Evolutionary conservation across 495 filamentous ascomycete species (phyloP).

Genomic region (Talaromyces borbonicus): DNA sequence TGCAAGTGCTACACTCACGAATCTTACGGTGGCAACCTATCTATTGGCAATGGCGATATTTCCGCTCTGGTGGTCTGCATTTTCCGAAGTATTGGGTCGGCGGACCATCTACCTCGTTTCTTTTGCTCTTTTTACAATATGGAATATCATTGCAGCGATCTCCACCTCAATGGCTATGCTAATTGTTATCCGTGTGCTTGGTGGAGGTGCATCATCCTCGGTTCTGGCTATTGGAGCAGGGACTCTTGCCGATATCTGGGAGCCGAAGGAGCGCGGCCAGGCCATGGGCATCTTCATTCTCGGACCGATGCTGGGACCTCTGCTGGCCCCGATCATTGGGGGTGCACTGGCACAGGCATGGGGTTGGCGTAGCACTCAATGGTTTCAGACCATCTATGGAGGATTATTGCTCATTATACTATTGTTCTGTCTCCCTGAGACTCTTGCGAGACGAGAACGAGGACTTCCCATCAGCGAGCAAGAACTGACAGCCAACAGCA

Average conservation of each 20-base stretch:
- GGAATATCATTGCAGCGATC: slow-evolving; percentile 52
- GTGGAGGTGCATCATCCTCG: slow-evolving; percentile 50
- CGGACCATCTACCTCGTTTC: slow-evolving; percentile 65
- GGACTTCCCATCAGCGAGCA: background rate
- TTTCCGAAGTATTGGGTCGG: slow-evolving; percentile 61
- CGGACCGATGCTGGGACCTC: slow-evolving; percentile 6
- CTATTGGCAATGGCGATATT: slow-evolving; percentile 72
- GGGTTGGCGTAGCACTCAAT: slow-evolving; percentile 9
- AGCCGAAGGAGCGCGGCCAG: slow-evolving; percentile 7
- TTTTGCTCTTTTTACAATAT: slow-evolving; percentile 59
- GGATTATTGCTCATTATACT: slow-evolving; percentile 2
- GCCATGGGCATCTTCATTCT: slow-evolving; percentile 11
- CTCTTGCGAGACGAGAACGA: slow-evolving; percentile 1
- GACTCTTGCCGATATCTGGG: slow-evolving; percentile 8
- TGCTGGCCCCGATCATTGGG: slow-evolving; percentile 11
- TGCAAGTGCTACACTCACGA: slow-evolving; percentile 49
- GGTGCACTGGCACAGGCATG: slow-evolving; percentile 6
- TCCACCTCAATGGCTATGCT: slow-evolving; percentile 63
- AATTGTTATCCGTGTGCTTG: slow-evolving; percentile 62
- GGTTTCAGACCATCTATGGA: slow-evolving; percentile 6
- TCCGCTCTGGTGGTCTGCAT: slow-evolving; percentile 73
- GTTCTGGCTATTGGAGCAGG: slow-evolving; percentile 6
- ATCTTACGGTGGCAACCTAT: slow-evolving; percentile 63
- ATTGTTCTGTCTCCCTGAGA: slow-evolving; percentile 17
- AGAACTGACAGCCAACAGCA: slow-evolving; percentile 19